Evolutionary conservation across 306 rosid species (phyloP), one percentile per base, ranked within the genome.

Genomic region (Hylodesmum podocarpum): DNA sequence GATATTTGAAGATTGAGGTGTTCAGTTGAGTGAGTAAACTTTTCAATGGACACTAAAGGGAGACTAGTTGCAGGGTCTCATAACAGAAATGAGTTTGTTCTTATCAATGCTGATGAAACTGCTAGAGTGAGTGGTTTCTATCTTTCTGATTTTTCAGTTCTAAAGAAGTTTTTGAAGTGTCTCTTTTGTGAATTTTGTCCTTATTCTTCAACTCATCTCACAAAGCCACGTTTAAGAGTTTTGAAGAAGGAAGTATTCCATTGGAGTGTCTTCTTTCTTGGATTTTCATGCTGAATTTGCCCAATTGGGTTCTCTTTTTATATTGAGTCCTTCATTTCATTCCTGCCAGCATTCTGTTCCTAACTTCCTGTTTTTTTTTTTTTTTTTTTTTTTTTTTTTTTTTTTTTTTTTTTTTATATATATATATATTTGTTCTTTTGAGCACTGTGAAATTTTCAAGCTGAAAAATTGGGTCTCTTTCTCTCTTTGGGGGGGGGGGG

Each of bases 51-150:
- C 44, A 87, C 94, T 69, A 86, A 87, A 39, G 92, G 97, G 27
- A 72, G 89, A 57, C 82, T 91, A 6, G 49, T 91, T 81, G 94
- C 97, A 0, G 97, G 97, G 22, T 91, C 97, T 63, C 97, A 89
- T 70, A 89, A 89, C 80, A 87, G 94, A 82, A 89, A 91, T 71
- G 97, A 89, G 81, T 91, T 91, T 78, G 87, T 91, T 77, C 88
- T 89, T 31, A 89, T 91, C 92, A 88, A 89, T 84, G 97, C 94
- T 10, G 97, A 89, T 81, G 97, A 89, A 55, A 83, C 83, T 87
- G 82, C 94, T 49, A 77, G 94, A 72, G 96, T 91, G 70, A 86
- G 96, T 84, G 37, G 10, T 7, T 72, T 19, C 27, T 59, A 31
- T 39, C 36, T 39, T 66, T 29, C 43, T 29, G 10, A 43, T 63